A percentile compares a stretch with the other conserved stretches of the same genome.
Conservation (phyloP, 495 filamentous ascomycete genomes). For the Neurospora intermedia region DNA sequence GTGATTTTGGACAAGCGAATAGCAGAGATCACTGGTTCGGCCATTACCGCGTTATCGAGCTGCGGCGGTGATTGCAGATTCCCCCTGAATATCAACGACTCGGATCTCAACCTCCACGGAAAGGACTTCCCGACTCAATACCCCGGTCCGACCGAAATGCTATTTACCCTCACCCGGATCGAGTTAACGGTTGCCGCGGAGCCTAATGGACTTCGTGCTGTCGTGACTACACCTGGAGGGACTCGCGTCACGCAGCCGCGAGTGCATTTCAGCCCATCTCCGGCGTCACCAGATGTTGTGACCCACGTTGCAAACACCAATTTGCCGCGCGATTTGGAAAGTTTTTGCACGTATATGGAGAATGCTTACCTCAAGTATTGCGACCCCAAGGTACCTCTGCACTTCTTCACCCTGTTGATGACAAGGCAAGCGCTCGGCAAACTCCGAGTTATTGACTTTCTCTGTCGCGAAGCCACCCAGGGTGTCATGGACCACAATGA, state of each 20-base stretch:
- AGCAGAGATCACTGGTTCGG: conserved; percentile 53
- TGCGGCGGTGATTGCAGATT: conserved; percentile 35
- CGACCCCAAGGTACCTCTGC: conserved; percentile 50
- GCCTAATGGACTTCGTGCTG: conserved; percentile 17
- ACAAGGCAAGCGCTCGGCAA: conserved; percentile 40
- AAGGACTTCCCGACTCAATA: conserved; percentile 34
- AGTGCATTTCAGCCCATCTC: conserved; percentile 25
- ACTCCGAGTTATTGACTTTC: conserved; percentile 28
- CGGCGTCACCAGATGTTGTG: conserved; percentile 28
- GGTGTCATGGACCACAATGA: conserved; percentile 26
- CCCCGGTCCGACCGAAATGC: conserved; percentile 39
- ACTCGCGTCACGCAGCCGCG: conserved; percentile 17
- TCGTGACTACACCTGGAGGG: conserved; percentile 14
- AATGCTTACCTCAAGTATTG: conserved; percentile 49
- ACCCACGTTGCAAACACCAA: conserved; percentile 36
- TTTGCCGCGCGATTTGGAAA: conserved; percentile 39
- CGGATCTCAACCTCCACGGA: conserved; percentile 39
- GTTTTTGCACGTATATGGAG: conserved; percentile 45
- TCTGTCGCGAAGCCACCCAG: conserved; percentile 14
- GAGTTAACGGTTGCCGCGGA: conserved; percentile 39
- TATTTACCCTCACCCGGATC: conserved; percentile 37
- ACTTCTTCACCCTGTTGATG: conserved; percentile 40
- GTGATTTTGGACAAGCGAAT: conserved; percentile 53
- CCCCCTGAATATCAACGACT: conserved; percentile 47
- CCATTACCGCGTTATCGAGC: conserved; percentile 44